Percentiles rank a stretch among this genome's conserved stretches.
Evolutionary conservation across 2,329 filamentous ascomycete species (phyloP).

Genomic region (Xenoacremonium recifei): DNA sequence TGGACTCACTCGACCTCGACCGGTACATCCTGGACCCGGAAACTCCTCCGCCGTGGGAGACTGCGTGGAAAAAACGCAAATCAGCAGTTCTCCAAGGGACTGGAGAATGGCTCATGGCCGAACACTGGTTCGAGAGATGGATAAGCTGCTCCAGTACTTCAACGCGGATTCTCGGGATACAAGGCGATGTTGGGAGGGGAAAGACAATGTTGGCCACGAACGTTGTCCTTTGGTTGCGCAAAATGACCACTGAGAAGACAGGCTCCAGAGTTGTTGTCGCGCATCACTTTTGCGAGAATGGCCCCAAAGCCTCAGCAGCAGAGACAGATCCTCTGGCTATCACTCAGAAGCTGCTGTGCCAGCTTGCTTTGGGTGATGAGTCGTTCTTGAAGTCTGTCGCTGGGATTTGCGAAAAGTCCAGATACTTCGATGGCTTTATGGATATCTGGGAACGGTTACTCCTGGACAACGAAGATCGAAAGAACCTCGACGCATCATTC

Average conservation of each 20-base stretch:
- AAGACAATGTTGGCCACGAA: slow-evolving; percentile 34
- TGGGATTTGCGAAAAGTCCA: slow-evolving; percentile 22
- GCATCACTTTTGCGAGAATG: slow-evolving; percentile 6
- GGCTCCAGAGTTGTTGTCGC: slow-evolving; percentile 7
- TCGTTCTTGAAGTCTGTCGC: slow-evolving; percentile 31
- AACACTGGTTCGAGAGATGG: slow-evolving; percentile 6
- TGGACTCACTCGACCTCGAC: slow-evolving; percentile 27
- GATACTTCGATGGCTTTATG: slow-evolving; percentile 24
- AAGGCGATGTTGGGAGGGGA: slow-evolving; percentile 28
- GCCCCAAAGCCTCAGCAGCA: slow-evolving; percentile 1
- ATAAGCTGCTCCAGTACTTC: neutral
- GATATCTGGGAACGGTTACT: slow-evolving; percentile 32
- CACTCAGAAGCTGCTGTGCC: slow-evolving; percentile 23
- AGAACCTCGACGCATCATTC: slow-evolving; percentile 29
- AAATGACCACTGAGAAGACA: slow-evolving; percentile 3
- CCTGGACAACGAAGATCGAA: slow-evolving; percentile 29
- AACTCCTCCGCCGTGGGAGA: slow-evolving; percentile 28
- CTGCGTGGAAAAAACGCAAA: slow-evolving; percentile 27
- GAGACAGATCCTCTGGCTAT: neutral
- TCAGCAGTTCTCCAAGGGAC: slow-evolving; percentile 28
- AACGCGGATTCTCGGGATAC: slow-evolving; percentile 21
- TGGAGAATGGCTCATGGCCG: slow-evolving; percentile 15
- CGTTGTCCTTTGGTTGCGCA: slow-evolving; percentile 25
- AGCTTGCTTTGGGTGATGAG: slow-evolving; percentile 30
- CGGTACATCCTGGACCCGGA: slow-evolving; percentile 26